Evolutionary conservation across 2,329 filamentous ascomycete species (phyloP), one percentile per base, ranked within the genome.

Genomic region (Xylariaceae sp.): DNA sequence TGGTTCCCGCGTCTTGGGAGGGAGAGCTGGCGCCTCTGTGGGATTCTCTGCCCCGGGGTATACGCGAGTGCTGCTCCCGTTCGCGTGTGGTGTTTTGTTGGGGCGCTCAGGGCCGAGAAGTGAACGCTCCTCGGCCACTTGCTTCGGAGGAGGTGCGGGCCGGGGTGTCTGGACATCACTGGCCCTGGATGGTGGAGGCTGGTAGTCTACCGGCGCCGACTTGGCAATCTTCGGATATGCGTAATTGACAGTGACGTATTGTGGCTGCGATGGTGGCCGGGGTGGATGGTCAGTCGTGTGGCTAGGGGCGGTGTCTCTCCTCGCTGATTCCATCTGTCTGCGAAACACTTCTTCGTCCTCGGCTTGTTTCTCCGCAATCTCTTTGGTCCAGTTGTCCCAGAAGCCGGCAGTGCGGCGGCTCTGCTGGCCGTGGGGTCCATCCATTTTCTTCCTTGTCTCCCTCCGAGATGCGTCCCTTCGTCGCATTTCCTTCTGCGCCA

Each of bases 401-500:
- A 64, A 55, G 0, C 65, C 66, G 2, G 64, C 65, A 23, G 55
- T 62, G 8, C 78, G 68, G 28, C 76, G 71, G 36, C 66, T 64
- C 41, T 72, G 69, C 46, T 81, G 75, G 43, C 78, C 74, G 38
- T 72, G 69, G 0, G 72, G 66, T 2, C 78, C 66, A 0, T 74
- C 78, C 17, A 76, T 71, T 48, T 77, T 71, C 21, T 74, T 70
- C 17, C 72, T 76, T 9, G 71, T 73, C 47, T 67, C n/a, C n/a
- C n/a, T 73, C 44, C 78, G 70, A 29, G 69, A 71, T 11, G 74
- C 77, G 51, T 85, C 81, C 48, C 87, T 71, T 29, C 84, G 72
- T 40, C 66, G 69, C 41, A 88, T 74, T 61, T 94, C 87, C 39
- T 76, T 75, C 46, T 82, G 79, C 0, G 87, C 87, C 19, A 94